Evolutionary conservation across 2,329 filamentous ascomycete species (phyloP), one percentile per base, ranked within the genome.

Genomic region (Nigrograna mackinnonii): DNA sequence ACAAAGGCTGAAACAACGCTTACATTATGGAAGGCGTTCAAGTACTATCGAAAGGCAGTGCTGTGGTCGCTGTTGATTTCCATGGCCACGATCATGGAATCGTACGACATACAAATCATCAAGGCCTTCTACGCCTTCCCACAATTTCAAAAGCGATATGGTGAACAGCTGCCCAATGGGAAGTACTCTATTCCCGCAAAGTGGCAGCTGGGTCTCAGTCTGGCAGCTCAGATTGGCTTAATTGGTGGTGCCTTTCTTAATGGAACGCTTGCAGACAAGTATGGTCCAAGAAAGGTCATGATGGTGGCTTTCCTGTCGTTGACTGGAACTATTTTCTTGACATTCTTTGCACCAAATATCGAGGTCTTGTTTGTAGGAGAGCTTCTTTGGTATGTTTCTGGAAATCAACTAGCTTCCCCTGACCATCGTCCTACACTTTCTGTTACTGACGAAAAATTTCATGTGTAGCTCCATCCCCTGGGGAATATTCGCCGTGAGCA

Each of bases 41-140:
- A 74, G 56, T 76, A 91, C 19, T 95, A 95, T 62, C 89, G 87
- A 43, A 91, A 92, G 72, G 89, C 89, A 18, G 84, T 91, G 42
- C 76, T 73, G 12, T 95, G 88, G 87, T 89, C 84, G 58, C n/a
- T n/a, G n/a, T n/a, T n/a, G n/a, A n/a, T n/a, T 12, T 22, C 87
- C 9, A 90, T 87, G 1, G 89, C 86, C 65, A 91, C 94, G 62
- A 82, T 82, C 55, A 95, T 95, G 89, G 89, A 94, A 67, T 88
- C 87, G 11, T 92, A 89, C 70, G 88, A 94, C 63, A 77, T 91
- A 45, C 83, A 79, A 54, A 73, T 92, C 43, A 82, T 91, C 62
- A 87, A 84, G 71, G 89, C 89, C 67, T 88, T 91, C 58, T 89
- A 79, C 43, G 69, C 57, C 13, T 68, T 68, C 35, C 64, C 63